A percentile compares a stretch with the other conserved stretches of the same genome.
Evolutionary conservation across 1,139 yeast species (phyloP).

Genomic region (Protomyces inouyei): DNA sequence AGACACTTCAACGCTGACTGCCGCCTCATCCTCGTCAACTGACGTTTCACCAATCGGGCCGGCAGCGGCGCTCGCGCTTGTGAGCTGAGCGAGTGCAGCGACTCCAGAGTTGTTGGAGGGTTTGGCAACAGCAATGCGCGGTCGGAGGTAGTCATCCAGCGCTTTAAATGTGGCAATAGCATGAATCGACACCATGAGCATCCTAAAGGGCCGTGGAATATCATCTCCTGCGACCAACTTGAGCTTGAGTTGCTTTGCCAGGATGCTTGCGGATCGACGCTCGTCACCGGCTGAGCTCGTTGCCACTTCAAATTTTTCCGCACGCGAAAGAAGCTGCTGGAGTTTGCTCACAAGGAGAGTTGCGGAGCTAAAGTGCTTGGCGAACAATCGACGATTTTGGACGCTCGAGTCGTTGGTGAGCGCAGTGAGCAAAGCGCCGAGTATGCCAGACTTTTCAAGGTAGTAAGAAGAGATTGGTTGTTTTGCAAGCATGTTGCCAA

Average conservation of each 20-base stretch:
- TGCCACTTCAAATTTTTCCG: slow-evolving; percentile 69
- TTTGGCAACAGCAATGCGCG: slow-evolving; percentile 25
- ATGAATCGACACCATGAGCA: slow-evolving; percentile 64
- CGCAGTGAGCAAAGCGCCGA: slow-evolving; percentile 47
- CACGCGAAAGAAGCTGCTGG: slow-evolving; percentile 70
- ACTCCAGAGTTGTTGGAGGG: not conserved
- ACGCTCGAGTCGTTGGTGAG: slow-evolving; percentile 41
- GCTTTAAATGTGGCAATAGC: slow-evolving; percentile 82
- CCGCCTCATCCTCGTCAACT: not conserved
- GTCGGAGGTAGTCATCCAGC: slow-evolving; percentile 52
- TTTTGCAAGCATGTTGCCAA: not conserved
- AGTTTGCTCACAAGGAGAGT: slow-evolving; percentile 49
- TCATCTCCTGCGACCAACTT: slow-evolving; percentile 45
- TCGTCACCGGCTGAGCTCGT: slow-evolving; percentile 38
- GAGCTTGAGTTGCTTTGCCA: slow-evolving; percentile 69
- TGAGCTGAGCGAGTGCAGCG: slow-evolving; percentile 7
- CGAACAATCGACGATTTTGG: slow-evolving; percentile 31
- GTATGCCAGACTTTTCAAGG: slow-evolving; percentile 62
- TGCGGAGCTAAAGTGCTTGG: slow-evolving; percentile 2
- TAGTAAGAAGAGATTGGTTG: slow-evolving; percentile 65
- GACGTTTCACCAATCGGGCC: not conserved
- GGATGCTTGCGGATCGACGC: slow-evolving; percentile 48
- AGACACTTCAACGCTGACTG: not conserved
- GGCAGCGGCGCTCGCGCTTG: slow-evolving; percentile 8
- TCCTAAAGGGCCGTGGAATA: slow-evolving; percentile 33